These are phyloP conservation scores for Erodium texanum DNA, from an alignment of 441 rosid genomes.

Conservation along the genomic window DNA sequence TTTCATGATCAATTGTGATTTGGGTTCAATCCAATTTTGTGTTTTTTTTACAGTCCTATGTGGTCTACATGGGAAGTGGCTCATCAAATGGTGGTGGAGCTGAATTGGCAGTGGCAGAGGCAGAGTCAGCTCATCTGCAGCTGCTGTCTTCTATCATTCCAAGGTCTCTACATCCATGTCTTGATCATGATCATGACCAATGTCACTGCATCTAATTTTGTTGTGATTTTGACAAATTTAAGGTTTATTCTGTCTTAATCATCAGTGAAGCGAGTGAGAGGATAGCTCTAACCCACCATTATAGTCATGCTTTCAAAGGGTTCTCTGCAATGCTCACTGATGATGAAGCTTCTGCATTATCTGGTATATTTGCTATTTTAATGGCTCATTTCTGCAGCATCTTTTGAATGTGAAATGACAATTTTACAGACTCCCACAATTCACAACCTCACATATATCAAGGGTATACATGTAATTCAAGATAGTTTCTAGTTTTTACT, in stretches of 20 bases:
- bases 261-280: constrained; percentile 40
- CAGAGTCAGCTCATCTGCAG: constrained; percentile 44
- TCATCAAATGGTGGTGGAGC: constrained; percentile 19
- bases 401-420: too few relatives aligned
- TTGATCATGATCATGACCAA: not conserved
- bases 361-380: constrained; percentile 29
- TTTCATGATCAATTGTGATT: not conserved
- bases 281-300: constrained; percentile 39
- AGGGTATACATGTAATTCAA: not conserved
- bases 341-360: constrained; percentile 51
- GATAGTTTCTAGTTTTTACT: not conserved
- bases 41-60: constrained; percentile 34
- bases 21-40: not conserved
- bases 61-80: constrained; percentile 76
- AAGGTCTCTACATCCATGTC: constrained; percentile 24
- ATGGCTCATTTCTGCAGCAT: too few relatives aligned
- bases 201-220: not conserved
- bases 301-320: constrained; percentile 58
- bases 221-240: not conserved
- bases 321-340: constrained; percentile 74
- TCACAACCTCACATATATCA: not conserved
- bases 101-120: constrained; percentile 13
- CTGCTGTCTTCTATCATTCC: constrained; percentile 51
- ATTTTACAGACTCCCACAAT: not conserved
- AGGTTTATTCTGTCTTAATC: not conserved